Percentiles rank a stretch among this genome's conserved stretches.
phyloP scores from a whole-genome alignment of 2,329 filamentous ascomycete species.

The Dactylella cylindrospora region DNA sequence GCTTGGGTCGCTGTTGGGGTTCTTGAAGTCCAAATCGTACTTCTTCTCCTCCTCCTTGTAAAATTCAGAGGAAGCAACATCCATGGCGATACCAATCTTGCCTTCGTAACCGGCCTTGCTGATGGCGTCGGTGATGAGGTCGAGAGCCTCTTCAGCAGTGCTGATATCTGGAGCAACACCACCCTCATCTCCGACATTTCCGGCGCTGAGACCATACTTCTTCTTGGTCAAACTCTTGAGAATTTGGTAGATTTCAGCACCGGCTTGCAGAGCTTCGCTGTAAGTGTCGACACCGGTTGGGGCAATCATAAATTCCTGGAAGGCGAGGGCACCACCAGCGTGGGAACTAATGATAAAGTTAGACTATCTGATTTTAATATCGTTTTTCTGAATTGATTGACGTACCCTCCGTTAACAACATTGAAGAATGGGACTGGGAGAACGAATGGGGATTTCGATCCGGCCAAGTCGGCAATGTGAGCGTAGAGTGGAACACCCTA shows the following conservation, averaged over 20 bases:
- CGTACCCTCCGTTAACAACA: constrained; percentile 72
- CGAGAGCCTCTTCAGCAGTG: constrained; percentile 91
- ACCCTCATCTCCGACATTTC: constrained; percentile 99
- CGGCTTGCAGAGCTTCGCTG: constrained; percentile 93
- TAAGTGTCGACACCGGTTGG: constrained; percentile 82
- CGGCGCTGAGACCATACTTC: constrained; percentile 98
- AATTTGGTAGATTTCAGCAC: constrained; percentile 96
- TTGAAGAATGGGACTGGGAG: constrained; percentile 92
- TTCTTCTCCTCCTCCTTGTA: constrained; percentile 98
- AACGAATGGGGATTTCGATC: constrained; percentile 88
- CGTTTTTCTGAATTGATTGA: constrained; percentile 7
- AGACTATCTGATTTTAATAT: constrained; percentile 2
- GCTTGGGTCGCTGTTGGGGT: constrained; percentile 89
- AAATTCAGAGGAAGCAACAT: constrained; percentile 98
- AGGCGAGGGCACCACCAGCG: constrained; percentile 91
- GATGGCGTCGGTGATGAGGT: constrained; percentile 92
- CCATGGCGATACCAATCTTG: constrained; percentile 97
- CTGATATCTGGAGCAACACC: constrained; percentile 99
- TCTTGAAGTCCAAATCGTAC: constrained; percentile 99
- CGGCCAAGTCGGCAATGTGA: constrained; percentile 82
- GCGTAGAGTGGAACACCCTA: constrained; percentile 79
- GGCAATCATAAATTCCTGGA: constrained; percentile 97
- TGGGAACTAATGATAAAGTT: constrained; percentile 67
- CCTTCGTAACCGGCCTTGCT: constrained; percentile 94
- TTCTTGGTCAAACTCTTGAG: constrained; percentile 97